A percentile compares a stretch with the other conserved stretches of the same genome.
Evolutionary conservation across 2,329 filamentous ascomycete species (phyloP).

Genomic region (Calonectria crousiana): DNA sequence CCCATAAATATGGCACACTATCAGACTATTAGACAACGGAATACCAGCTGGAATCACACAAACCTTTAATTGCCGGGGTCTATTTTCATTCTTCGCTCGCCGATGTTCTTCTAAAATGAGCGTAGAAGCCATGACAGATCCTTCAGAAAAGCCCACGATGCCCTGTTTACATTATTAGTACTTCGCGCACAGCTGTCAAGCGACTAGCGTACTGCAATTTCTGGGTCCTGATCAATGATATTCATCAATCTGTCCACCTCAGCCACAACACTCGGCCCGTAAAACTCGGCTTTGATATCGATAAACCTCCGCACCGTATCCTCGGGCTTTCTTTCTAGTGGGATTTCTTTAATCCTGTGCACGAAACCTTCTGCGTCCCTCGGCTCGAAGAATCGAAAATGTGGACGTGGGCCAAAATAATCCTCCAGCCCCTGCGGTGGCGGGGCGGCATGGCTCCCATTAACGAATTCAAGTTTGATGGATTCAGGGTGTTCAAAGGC

Average conservation of each 20-base stretch:
- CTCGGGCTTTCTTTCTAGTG: conserved; percentile 64
- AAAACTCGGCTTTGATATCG: conserved; percentile 43
- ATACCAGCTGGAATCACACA: not conserved
- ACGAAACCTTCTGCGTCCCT: conserved; percentile 59
- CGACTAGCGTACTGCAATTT: conserved; percentile 42
- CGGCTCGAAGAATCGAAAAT: conserved; percentile 65
- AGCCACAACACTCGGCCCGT: conserved; percentile 18
- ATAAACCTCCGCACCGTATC: conserved; percentile 67
- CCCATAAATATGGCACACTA: conserved; percentile 65
- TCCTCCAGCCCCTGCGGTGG: conserved; percentile 68
- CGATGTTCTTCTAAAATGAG: conserved; percentile 64
- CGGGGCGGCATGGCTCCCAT: conserved; percentile 61
- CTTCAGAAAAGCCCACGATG: conserved; percentile 72
- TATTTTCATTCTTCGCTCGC: conserved; percentile 46
- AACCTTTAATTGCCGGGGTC: conserved; percentile 52
- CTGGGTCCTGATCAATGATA: conserved; percentile 57
- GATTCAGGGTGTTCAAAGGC: conserved; percentile 29
- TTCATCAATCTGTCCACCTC: conserved; percentile 49
- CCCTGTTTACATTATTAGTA: conserved; percentile 45
- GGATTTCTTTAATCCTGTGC: conserved; percentile 66
- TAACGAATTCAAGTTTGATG: conserved; percentile 60
- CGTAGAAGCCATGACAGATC: conserved; percentile 66
- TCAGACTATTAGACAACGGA: conserved; percentile 49
- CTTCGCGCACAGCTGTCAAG: no score
- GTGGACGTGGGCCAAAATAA: conserved; percentile 67